phyloP scores from a whole-genome alignment of 305 asterid genomes.

The Fraxinus velutina region DNA sequence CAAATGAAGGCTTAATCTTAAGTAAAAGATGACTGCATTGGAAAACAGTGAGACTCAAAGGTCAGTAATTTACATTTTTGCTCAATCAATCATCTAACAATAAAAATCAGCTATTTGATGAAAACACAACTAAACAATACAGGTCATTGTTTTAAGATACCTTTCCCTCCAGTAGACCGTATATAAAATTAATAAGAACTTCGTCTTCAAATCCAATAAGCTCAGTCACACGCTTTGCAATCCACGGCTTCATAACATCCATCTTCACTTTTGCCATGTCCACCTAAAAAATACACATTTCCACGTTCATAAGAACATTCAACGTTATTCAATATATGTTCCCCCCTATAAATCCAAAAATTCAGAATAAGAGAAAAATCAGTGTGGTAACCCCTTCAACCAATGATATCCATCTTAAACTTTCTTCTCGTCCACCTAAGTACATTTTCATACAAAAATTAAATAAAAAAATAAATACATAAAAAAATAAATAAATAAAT shows the following conservation, averaged over 20 bases:
- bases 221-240: slow-evolving; percentile 91
- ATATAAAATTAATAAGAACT: slow-evolving; percentile 91
- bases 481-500: background rate
- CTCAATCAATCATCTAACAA: slow-evolving; percentile 13
- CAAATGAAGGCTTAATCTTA: background rate
- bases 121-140: slow-evolving; percentile 1
- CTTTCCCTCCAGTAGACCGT: slow-evolving; percentile 87
- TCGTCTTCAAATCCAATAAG: slow-evolving; percentile 96
- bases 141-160: slow-evolving; percentile 33
- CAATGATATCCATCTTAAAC: slow-evolving; percentile 13
- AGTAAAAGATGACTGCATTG: background rate
- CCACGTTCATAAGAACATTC: background rate
- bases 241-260: slow-evolving; percentile 97
- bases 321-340: background rate
- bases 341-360: slow-evolving; percentile 7
- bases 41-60: background rate
- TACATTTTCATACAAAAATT: slow-evolving; percentile 6
- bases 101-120: background rate
- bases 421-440: slow-evolving; percentile 19
- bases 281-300: slow-evolving; percentile 46
- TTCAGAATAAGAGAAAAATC: background rate
- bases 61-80: slow-evolving; percentile 3
- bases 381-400: background rate
- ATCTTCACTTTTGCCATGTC: slow-evolving; percentile 86
- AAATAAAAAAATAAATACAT: background rate